Evolutionary conservation across 495 filamentous ascomycete genomes (phyloP), one percentile per base, ranked within the genome.

Genomic region (Neurospora sublineolata): DNA sequence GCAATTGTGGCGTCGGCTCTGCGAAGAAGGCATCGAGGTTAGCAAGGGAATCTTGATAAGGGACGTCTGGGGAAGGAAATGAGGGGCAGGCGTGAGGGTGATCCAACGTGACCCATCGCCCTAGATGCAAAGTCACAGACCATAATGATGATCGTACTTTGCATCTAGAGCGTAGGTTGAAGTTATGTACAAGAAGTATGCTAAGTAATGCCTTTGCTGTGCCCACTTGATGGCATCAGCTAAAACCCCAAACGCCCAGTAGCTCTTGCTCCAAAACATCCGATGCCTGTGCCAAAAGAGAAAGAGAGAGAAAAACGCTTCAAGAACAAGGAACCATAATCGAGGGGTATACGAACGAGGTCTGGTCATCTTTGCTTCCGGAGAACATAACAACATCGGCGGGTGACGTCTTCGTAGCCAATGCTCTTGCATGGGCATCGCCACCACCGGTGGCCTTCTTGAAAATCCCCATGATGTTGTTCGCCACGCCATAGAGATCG

Each of bases 301-400:
- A 70, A 75, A 38, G 20, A 72, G 30, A 72, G 30, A 37, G 3
- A 42, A 27, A 42, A 67, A 70, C 2, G 68, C 69, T 69, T 78
- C 72, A 75, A 70, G 72, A 68, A 41, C 68, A 74, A 8, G 68
- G 11, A 67, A 75, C 70, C 69, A 73, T 69, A 69, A 76, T 69
- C 77, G 76, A 79, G 76, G 79, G 80, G 78, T 80, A 81, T 80
- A 90, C 91, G 81, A 84, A 93, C 91, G 92, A 94, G 74, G 94
- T 99, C 82, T 99, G 95, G 70, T 90, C 89, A 80, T 99, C 95
- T 80, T 97, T 97, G 82, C 92, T 96, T 38, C 95, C 95, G 52
- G 92, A 94, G 89, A 94, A 96, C 93, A 97, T 97, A 79, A 99
- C 87, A 37, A 99, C 95, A 83, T 99, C 95, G 37, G 95, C 95